Conservation (phyloP, 2,329 filamentous ascomycete species). For the Hypoxylon rubiginosum region DNA sequence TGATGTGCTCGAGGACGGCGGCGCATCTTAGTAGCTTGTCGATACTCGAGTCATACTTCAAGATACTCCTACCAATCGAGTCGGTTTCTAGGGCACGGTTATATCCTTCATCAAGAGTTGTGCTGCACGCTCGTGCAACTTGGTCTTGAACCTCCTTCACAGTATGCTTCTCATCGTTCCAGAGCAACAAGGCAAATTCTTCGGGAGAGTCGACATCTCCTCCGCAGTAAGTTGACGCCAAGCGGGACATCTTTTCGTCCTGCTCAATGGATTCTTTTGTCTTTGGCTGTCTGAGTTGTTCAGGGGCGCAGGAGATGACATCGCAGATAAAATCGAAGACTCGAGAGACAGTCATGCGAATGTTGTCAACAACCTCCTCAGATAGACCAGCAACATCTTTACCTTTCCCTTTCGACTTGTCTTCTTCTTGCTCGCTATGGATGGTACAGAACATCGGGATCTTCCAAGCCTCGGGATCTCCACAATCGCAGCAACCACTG, state of each 20-base stretch:
- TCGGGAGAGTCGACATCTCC: constrained; percentile 74
- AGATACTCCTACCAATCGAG: constrained; percentile 85
- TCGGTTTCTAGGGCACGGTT: constrained; percentile 89
- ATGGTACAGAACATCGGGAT: constrained; percentile 92
- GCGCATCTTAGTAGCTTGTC: constrained; percentile 81
- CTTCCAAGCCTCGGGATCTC: constrained; percentile 94
- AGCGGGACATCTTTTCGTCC: constrained; percentile 84
- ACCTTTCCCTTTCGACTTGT: constrained; percentile 71
- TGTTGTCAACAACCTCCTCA: constrained; percentile 79
- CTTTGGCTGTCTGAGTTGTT: constrained; percentile 90
- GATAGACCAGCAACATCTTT: constrained; percentile 73
- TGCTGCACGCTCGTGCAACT: constrained; percentile 88
- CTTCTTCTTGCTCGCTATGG: constrained; percentile 76
- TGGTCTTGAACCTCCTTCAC: constrained; percentile 91
- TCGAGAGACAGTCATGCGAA: constrained; percentile 87
- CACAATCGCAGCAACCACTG: constrained; percentile 97
- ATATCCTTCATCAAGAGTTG: constrained; percentile 76
- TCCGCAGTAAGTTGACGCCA: constrained; percentile 81
- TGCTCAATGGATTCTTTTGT: constrained; percentile 82
- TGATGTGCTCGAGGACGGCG: constrained; percentile 91
- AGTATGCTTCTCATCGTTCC: constrained; percentile 99
- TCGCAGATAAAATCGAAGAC: constrained; percentile 96
- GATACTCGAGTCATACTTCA: constrained; percentile 82
- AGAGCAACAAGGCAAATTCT: constrained; percentile 88
- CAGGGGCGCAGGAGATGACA: constrained; percentile 96